phyloP scores from a whole-genome alignment of 1,284 basidiomycete genomes.

The Malassezia globosa region DNA sequence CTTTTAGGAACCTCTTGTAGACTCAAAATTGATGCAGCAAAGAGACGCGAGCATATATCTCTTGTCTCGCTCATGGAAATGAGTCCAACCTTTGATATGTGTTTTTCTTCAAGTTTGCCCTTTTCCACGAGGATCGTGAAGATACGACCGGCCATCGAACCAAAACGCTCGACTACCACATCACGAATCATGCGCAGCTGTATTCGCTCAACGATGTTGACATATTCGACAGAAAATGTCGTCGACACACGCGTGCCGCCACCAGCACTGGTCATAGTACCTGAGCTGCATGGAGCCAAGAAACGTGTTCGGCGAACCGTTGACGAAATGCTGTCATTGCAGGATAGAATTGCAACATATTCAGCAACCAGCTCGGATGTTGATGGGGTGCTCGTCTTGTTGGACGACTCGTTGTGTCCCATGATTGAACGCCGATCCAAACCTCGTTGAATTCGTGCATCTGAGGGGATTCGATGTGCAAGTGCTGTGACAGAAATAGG shows the following conservation, averaged over 20 bases:
- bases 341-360: slow-evolving; percentile 63
- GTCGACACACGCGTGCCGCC: slow-evolving; percentile 23
- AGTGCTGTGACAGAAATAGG: slow-evolving; percentile 37
- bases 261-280: slow-evolving; percentile 26
- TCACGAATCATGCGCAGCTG: slow-evolving; percentile 66
- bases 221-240: slow-evolving; percentile 64
- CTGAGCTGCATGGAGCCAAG: slow-evolving; percentile 32
- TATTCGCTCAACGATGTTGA: slow-evolving; percentile 61
- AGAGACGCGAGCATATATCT: slow-evolving; percentile 63
- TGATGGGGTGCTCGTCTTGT: slow-evolving; percentile 17
- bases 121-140: slow-evolving; percentile 67
- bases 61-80: slow-evolving; percentile 78
- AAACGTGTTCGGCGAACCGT: slow-evolving; percentile 54
- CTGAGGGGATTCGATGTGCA: slow-evolving; percentile 47
- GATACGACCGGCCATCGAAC: slow-evolving; percentile 72
- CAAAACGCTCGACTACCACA: slow-evolving; percentile 70
- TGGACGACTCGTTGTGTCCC: slow-evolving; percentile 16
- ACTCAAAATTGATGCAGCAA: slow-evolving; percentile 34
- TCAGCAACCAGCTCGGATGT: slow-evolving; percentile 47
- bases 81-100: slow-evolving; percentile 88
- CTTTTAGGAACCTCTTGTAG: slow-evolving; percentile 45
- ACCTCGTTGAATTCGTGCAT: slow-evolving; percentile 52
- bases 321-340: slow-evolving; percentile 66
- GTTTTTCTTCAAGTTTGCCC: slow-evolving; percentile 95
- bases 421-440: slow-evolving; percentile 27